Conservation (phyloP, 352 stramenopile species). For the Phytophthora pseudosyringae region DNA sequence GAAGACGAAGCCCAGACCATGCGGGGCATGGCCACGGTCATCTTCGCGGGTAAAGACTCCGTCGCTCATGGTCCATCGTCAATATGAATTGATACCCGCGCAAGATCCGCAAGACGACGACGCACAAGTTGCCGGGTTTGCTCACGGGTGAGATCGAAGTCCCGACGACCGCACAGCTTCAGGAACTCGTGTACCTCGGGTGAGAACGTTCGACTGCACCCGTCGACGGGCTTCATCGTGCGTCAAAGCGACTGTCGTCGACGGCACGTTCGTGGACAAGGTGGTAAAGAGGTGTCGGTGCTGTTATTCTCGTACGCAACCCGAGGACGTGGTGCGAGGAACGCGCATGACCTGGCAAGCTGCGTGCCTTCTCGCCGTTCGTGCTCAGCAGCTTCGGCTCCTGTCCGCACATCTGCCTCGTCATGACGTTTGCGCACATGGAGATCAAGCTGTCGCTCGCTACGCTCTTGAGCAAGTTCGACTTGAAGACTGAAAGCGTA, state of each 20-base stretch:
- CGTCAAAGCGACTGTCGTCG: slow-evolving; percentile 45
- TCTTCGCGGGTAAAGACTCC: slow-evolving; percentile 77
- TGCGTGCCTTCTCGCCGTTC: slow-evolving; percentile 6
- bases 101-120: slow-evolving; percentile 54
- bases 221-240: slow-evolving; percentile 51
- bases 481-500: slow-evolving; percentile 28
- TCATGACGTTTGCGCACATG: slow-evolving; percentile 48
- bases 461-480: slow-evolving; percentile 49
- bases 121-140: slow-evolving; percentile 34
- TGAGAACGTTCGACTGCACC: slow-evolving; percentile 66
- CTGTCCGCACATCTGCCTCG: slow-evolving; percentile 62
- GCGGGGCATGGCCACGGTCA: slow-evolving; percentile 72
- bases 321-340: slow-evolving; percentile 5
- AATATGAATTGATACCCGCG: slow-evolving; percentile 31
- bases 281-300: slow-evolving; percentile 5
- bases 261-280: slow-evolving; percentile 57
- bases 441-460: slow-evolving; percentile 61
- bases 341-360: slow-evolving; percentile 5
- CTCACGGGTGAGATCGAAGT: slow-evolving; percentile 20
- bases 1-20: slow-evolving; percentile 41
- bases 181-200: slow-evolving; percentile 58
- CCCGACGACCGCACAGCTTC: slow-evolving; percentile 39
- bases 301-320: slow-evolving; percentile 3
- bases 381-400: slow-evolving; percentile 40
- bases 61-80: slow-evolving; percentile 64